phyloP scores from a whole-genome alignment of 305 asterid species.

The Fraxinus sp. region DNA sequence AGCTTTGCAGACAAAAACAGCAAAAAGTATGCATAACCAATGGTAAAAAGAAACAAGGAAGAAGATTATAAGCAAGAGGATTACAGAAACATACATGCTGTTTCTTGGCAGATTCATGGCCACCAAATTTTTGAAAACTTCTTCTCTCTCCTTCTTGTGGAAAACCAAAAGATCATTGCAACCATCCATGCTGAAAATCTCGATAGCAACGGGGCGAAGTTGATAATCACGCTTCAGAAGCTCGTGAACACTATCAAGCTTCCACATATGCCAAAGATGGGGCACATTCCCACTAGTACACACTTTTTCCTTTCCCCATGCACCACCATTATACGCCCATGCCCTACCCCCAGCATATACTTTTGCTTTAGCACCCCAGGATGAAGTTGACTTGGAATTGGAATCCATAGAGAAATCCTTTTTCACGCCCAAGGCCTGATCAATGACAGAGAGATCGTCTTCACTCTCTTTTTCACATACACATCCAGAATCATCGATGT shows the following conservation, averaged over 20 bases:
- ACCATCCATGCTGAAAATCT: constrained; percentile 99
- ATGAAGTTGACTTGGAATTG: constrained; percentile 76
- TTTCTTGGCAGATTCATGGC: constrained; percentile 98
- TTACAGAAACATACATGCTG: constrained; percentile 78
- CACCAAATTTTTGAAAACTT: constrained; percentile 87
- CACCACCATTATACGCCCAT: constrained; percentile 99
- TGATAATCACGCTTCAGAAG: constrained; percentile 98
- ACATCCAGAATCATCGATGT: constrained; percentile 91
- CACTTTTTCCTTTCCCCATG: constrained; percentile 98
- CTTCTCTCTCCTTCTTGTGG: constrained; percentile 97
- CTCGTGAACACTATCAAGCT: constrained; percentile 96
- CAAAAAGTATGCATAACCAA: constrained; percentile 10
- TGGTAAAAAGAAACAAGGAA: constrained; percentile 13
- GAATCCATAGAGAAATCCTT: constrained; percentile 88
- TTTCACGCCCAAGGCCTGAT: constrained; percentile 97
- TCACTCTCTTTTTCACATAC: constrained; percentile 91
- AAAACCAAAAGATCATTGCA: constrained; percentile 97
- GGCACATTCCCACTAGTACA: constrained; percentile 76
- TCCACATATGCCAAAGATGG: constrained; percentile 99
- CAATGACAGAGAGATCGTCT: constrained; percentile 92
- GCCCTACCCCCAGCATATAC: constrained; percentile 88
- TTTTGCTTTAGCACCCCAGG: constrained; percentile 80
- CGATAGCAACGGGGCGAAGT: constrained; percentile 98
- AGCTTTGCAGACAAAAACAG: constrained; percentile 5
- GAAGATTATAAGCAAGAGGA: constrained; percentile 24